Conservation (phyloP, 345 rosid genomes). For the Conringia planisiliqua region DNA sequence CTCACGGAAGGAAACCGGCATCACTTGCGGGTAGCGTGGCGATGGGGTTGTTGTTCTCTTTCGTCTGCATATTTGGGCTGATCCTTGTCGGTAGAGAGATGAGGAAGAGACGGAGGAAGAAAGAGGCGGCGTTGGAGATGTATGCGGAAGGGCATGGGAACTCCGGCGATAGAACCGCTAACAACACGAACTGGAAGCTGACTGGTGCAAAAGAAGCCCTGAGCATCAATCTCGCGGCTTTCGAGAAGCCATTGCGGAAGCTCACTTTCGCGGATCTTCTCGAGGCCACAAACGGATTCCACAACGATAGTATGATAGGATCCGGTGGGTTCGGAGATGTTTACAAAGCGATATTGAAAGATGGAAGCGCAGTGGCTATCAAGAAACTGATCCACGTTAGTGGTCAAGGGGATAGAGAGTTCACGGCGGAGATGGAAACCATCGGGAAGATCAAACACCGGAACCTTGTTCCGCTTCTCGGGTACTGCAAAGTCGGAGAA, state of each 20-base stretch:
- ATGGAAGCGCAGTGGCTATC: slow-evolving; percentile 85
- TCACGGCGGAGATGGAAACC: slow-evolving; percentile 97
- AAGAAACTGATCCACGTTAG: slow-evolving; percentile 90
- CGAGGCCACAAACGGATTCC: slow-evolving; percentile 87
- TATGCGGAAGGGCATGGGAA: slow-evolving; percentile 49
- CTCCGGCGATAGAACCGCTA: slow-evolving; percentile 62
- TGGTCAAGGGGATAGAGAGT: slow-evolving; percentile 96
- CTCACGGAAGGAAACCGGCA: slow-evolving; percentile 46
- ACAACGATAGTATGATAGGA: slow-evolving; percentile 78
- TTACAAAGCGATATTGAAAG: slow-evolving; percentile 82
- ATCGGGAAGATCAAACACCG: slow-evolving; percentile 93
- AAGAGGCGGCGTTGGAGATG: slow-evolving; percentile 53
- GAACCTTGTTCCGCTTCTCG: slow-evolving; percentile 89
- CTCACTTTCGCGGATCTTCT: slow-evolving; percentile 93
- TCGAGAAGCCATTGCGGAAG: slow-evolving; percentile 79
- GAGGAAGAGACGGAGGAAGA: slow-evolving; percentile 70
- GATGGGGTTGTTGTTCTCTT: slow-evolving; percentile 78
- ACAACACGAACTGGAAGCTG: slow-evolving; percentile 67
- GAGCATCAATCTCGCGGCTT: slow-evolving; percentile 81
- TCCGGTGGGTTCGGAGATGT: slow-evolving; percentile 99
- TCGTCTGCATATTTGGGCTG: slow-evolving; percentile 67
- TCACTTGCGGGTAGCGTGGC: slow-evolving; percentile 76
- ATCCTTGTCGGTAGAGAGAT: slow-evolving; percentile 59
- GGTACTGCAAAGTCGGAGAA: slow-evolving; percentile 88
- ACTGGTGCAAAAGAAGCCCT: slow-evolving; percentile 66